Evolutionary conservation across 2,329 filamentous ascomycete species (phyloP), one percentile per base, ranked within the genome.

Genomic region (Fusarium irregulare): DNA sequence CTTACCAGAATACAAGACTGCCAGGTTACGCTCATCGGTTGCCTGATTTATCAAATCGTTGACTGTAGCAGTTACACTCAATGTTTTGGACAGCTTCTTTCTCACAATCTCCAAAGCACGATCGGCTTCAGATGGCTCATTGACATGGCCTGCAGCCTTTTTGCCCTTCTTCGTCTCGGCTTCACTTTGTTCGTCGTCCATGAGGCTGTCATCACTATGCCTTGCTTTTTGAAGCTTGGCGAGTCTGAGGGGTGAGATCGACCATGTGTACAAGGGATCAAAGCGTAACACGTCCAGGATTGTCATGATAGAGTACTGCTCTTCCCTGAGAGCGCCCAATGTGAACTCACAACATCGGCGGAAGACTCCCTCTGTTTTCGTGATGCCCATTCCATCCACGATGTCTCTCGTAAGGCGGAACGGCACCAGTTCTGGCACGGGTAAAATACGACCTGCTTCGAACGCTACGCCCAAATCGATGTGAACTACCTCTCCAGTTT

Each of bases 281-380:
- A 98, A 98, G n/a, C 97, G 92, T 63, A 99, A 84, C 23, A 99
- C 97, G 77, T 99, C 97, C 21, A 99, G 88, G 56, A 99, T 94
- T 1, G 96, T 98, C 94, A 98, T 98, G 82, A 99, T 99, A 46
- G 92, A 94, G 78, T 97, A 97, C 14, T 93, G 93, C 78, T 99
- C 96, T 75, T 97, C 92, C n/a, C 96, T 91, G 37, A 99, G 84
- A 3, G 97, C 94, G 67, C 98, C 94, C 32, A 99, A 88, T 0
- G 94, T 98, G 78, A 98, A 98, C 78, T 99, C 97, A 79, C 96
- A 99, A 81, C 95, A 98, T n/a, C 97, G 89, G 10, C 96, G 89
- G 83, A 98, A 99, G 0, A 98, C 94, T 6, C 96, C 96, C 79
- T 99, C 97, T 0, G 94, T 97, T 75, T 93, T 93, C 4, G 93